Evolutionary conservation across 1,139 yeast genomes (phyloP).

Genomic region (Nakaseomyces glabratus): DNA sequence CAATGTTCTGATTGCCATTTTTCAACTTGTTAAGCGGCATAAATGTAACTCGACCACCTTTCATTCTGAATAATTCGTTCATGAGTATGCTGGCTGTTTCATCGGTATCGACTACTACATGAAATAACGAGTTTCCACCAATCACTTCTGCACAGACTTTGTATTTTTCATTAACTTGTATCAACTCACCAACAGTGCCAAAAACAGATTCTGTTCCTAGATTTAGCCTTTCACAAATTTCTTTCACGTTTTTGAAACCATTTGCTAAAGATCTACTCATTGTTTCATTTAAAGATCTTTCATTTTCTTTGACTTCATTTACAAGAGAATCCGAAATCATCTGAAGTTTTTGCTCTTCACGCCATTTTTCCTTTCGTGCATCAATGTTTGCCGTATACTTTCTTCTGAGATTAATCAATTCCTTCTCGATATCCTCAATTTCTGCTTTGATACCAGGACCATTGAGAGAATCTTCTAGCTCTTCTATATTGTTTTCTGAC

Average conservation of each 20-base stretch:
- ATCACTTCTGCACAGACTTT: constrained; percentile 80
- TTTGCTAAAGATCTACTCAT: constrained; percentile 64
- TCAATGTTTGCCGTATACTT: constrained; percentile 47
- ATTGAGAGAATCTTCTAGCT: constrained; percentile 34
- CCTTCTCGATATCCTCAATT: constrained; percentile 27
- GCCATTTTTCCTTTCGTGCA: constrained; percentile 65
- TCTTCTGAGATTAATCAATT: constrained; percentile 33
- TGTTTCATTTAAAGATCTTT: constrained; percentile 53
- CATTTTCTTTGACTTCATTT: constrained; percentile 50
- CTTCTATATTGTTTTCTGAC: constrained; percentile 27
- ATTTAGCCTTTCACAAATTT: constrained; percentile 48
- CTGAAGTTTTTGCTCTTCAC: constrained; percentile 60
- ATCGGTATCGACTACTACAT: constrained; percentile 83
- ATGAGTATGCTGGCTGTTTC: constrained; percentile 71
- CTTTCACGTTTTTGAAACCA: constrained; percentile 61
- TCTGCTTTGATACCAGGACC: constrained; percentile 32
- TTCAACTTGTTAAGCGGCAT: constrained; percentile 80
- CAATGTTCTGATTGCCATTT: constrained; percentile 40
- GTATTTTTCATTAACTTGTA: constrained; percentile 72
- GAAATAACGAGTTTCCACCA: constrained; percentile 80
- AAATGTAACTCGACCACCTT: constrained; percentile 79
- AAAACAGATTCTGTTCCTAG: constrained; percentile 48
- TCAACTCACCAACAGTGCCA: constrained; percentile 81
- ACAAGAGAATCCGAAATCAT: constrained; percentile 47
- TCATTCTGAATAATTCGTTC: constrained; percentile 64